Conservation (phyloP, 169 alveolate genomes). For the Eimeria brunetti region DNA sequence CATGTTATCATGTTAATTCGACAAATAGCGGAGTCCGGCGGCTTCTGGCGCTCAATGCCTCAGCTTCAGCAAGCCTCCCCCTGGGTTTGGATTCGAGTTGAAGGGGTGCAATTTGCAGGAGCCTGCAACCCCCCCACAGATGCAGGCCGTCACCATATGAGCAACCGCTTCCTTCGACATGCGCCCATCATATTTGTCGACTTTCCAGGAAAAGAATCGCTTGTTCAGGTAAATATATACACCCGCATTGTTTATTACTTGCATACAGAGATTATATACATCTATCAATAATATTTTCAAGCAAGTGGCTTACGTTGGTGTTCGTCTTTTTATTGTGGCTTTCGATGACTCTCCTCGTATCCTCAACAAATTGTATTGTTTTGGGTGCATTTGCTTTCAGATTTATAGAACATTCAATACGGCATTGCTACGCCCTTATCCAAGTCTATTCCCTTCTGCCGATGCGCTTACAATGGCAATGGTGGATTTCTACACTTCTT, state of each 20-base stretch:
- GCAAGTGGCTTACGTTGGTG: too few species aligned
- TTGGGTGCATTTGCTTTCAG: slow-evolving; percentile 23
- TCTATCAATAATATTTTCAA: too few species aligned
- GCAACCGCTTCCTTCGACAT: slow-evolving; percentile 97
- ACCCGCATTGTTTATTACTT: neutral
- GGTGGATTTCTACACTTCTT: slow-evolving; percentile 97
- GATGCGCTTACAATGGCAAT: slow-evolving; percentile 97
- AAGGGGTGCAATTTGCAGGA: slow-evolving; percentile 98
- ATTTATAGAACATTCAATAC: slow-evolving; percentile 96
- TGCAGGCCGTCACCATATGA: slow-evolving; percentile 98
- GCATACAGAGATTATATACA: too few species aligned
- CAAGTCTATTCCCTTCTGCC: slow-evolving; percentile 86
- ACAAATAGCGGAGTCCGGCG: slow-evolving; percentile 97
- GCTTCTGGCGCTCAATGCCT: slow-evolving; percentile 96
- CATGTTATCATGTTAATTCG: slow-evolving; percentile 97
- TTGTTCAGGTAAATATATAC: slow-evolving; percentile 90
- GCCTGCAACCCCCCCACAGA: slow-evolving; percentile 99
- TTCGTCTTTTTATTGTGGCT: too few species aligned
- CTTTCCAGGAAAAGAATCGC: slow-evolving; percentile 98
- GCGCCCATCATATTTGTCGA: slow-evolving; percentile 97
- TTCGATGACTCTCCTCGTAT: neutral
- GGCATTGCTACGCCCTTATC: slow-evolving; percentile 92
- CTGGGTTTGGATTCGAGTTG: slow-evolving; percentile 94
- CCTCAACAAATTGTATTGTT: neutral
- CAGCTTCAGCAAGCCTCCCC: slow-evolving; percentile 84